A percentile compares a stretch with the other conserved stretches of the same genome.
Conservation (phyloP, 2,329 filamentous ascomycete species). For the Camptophora hylomeconis region DNA sequence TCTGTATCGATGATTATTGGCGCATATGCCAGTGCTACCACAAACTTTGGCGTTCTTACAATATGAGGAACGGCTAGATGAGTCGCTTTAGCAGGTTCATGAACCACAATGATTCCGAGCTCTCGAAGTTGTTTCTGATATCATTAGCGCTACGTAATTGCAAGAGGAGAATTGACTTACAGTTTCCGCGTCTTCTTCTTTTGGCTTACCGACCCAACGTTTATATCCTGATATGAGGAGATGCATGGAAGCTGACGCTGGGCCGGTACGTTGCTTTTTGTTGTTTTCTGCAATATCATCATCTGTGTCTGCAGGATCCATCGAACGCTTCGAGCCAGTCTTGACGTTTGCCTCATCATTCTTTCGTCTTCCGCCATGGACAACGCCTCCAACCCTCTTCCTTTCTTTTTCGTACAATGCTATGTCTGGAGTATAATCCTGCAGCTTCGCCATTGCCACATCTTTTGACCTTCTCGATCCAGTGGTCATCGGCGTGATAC, state of each 20-base stretch:
- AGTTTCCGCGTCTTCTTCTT: constrained; percentile 67
- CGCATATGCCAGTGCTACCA: constrained; percentile 70
- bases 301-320: constrained; percentile 33
- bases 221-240: constrained; percentile 75
- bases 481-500: constrained; percentile 63
- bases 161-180: constrained; percentile 37
- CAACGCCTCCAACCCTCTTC: constrained; percentile 60
- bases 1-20: constrained; percentile 63
- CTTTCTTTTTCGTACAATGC: constrained; percentile 85
- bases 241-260: constrained; percentile 54
- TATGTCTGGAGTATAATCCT: constrained; percentile 70
- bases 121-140: constrained; percentile 63
- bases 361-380: constrained; percentile 42
- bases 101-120: constrained; percentile 67
- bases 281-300: constrained; percentile 42
- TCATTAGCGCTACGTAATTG: constrained; percentile 11
- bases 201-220: constrained; percentile 61
- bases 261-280: constrained; percentile 22
- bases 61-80: constrained; percentile 79
- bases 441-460: constrained; percentile 63
- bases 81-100: constrained; percentile 63
- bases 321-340: constrained; percentile 29
- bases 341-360: constrained; percentile 27
- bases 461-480: constrained; percentile 79
- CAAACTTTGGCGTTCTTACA: constrained; percentile 85